Percentiles rank a stretch among this genome's conserved stretches.
phyloP scores from a whole-genome alignment of 306 rosid genomes.

The Luffa aegyptiaca region DNA sequence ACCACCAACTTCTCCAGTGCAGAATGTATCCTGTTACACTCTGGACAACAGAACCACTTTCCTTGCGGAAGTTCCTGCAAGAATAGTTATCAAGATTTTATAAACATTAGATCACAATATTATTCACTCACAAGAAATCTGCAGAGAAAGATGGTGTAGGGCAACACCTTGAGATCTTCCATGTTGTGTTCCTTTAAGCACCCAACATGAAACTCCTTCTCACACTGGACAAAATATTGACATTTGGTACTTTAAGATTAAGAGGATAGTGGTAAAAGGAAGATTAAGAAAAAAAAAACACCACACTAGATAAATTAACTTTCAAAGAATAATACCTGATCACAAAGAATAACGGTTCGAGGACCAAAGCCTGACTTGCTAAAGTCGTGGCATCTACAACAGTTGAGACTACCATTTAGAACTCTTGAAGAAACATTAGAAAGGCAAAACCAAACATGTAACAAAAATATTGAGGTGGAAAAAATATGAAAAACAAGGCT shows the following conservation, averaged over 20 bases:
- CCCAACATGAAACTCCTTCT: slow-evolving; percentile 69
- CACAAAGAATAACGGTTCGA: slow-evolving; percentile 63
- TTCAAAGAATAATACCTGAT: slow-evolving; percentile 45
- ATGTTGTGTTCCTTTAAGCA: slow-evolving; percentile 62
- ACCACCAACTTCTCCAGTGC: slow-evolving; percentile 39
- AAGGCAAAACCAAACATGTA: not conserved
- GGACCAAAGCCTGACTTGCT: slow-evolving; percentile 45
- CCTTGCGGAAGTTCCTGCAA: slow-evolving; percentile 65
- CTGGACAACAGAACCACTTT: slow-evolving; percentile 60
- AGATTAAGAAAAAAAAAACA: not conserved
- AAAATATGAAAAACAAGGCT: not conserved
- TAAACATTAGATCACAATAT: not conserved
- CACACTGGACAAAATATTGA: slow-evolving; percentile 43
- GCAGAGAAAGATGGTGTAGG: not conserved
- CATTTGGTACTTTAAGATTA: not conserved
- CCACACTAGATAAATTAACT: not conserved
- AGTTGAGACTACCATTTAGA: not conserved
- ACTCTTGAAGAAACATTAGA: not conserved
- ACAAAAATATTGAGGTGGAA: not conserved
- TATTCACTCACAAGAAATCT: not conserved
- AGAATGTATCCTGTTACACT: slow-evolving; percentile 32
- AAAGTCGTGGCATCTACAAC: slow-evolving; percentile 50
- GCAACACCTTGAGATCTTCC: slow-evolving; percentile 41
- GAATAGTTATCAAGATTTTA: not conserved
- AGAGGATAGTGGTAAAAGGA: not conserved